Percentiles rank a stretch among this genome's conserved stretches.
phyloP scores from a whole-genome alignment of 1,284 basidiomycete genomes.

The Cutaneotrichosporon sp. region DNA sequence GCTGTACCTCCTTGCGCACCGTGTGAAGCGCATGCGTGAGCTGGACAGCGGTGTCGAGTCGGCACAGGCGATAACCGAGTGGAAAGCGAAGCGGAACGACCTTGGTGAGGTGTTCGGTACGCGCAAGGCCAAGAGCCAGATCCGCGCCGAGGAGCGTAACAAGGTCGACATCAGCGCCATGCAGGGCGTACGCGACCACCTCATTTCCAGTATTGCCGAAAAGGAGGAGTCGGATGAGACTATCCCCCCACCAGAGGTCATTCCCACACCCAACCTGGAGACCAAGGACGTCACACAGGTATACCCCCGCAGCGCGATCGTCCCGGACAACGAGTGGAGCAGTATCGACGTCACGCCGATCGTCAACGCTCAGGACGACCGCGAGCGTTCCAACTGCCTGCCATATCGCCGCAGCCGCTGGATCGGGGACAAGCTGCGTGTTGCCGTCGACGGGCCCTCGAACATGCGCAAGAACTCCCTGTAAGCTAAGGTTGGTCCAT shows the following conservation, averaged over 20 bases:
- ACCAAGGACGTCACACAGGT: constrained; percentile 65
- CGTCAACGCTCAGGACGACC: constrained; percentile 58
- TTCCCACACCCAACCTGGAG: constrained; percentile 64
- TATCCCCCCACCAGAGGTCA: constrained; percentile 49
- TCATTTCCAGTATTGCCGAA: constrained; percentile 71
- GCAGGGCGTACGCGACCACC: constrained; percentile 67
- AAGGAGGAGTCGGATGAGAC: constrained; percentile 51
- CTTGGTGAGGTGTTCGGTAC: constrained; percentile 89
- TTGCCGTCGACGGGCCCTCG: constrained; percentile 16
- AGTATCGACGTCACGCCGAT: constrained; percentile 38
- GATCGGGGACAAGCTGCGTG: constrained; percentile 50
- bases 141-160: constrained; percentile 77
- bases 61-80: constrained; percentile 52
- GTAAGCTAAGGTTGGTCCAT: constrained; percentile 46
- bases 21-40: constrained; percentile 70
- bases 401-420: constrained; percentile 63
- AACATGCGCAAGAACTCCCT: constrained; percentile 52
- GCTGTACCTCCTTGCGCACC: constrained; percentile 67
- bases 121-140: constrained; percentile 80
- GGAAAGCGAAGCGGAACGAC: constrained; percentile 62
- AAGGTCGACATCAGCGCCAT: constrained; percentile 79
- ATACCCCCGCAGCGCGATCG: constrained; percentile 68
- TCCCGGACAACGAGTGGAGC: constrained; percentile 62
- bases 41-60: constrained; percentile 31
- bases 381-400: constrained; percentile 56